Base-by-base conservation (phyloP, 2,329 filamentous ascomycete genomes). In the Clonostachys chloroleuca region DNA sequence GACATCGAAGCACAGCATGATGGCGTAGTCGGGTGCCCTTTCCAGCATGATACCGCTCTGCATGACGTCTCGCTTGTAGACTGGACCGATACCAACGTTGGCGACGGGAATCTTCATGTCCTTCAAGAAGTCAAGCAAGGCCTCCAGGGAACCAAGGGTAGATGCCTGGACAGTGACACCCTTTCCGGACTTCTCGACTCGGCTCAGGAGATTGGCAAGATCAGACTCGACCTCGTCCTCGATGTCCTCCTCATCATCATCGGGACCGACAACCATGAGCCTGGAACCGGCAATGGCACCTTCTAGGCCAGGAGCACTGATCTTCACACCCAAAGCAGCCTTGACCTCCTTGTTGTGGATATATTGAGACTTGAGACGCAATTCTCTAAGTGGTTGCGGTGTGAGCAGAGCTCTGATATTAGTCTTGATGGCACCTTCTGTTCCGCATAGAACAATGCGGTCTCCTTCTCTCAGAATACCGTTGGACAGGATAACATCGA, bases 311-410 rank as follows among this genome's bases (percentile, higher is more conserved):
- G 96, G 95, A 41, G 92, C 94, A 53, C 91, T 91, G 63, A 99
- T 97, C 81, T 99, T 99, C 68, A 99, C 90, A 87, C 94, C 94
- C 61, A 99, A 81, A 9, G 94, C 91, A 17, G 95, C 94, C 78
- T 96, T 99, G 73, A 96, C 92, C 68, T 96, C 91, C 75, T 99
- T 97, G 76, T 99, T 96, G 76, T 99, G 95, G 33, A 99, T 92
- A 61, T 99, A 99, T 52, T 86, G 81, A 4, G 92, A 96, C 73
- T 97, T 97, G 59, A 99, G 82, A 66, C 95, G 91, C 54, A 99
- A 71, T 67, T 99, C 94, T 64, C 90, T 94, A 64, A 99, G 83
- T 51, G 91, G 89, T 12, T 91, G 92, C 2, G 94, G 94, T 5
- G 94, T 99, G 45, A 99, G 77, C 24, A 99, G 79, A 13, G 94